These are phyloP conservation scores for Jatropha curcas DNA, from an alignment of 345 rosid genomes.

Conservation along the genomic window DNA sequence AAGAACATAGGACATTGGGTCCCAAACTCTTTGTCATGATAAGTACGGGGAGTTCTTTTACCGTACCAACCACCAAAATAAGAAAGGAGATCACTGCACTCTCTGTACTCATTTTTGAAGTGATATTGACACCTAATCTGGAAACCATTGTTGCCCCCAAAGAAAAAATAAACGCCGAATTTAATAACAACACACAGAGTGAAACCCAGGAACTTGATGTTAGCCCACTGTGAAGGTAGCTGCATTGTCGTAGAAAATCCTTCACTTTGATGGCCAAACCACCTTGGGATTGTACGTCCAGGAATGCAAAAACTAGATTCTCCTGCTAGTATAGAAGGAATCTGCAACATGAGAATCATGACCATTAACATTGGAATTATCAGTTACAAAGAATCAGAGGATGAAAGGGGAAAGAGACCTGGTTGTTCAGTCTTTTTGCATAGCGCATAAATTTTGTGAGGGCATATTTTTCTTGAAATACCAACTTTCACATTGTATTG, in stretches of 20 bases:
- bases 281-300: not conserved
- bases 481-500: no score
- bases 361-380: not conserved
- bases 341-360: not conserved
- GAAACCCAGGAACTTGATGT: not conserved
- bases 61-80: not conserved
- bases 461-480: no score
- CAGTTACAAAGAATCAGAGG: not conserved
- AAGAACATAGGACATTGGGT: not conserved
- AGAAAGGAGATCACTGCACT: not conserved
- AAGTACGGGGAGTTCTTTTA: no score
- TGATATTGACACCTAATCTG: not conserved
- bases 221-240: not conserved
- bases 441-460: not conserved
- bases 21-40: no score
- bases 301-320: not conserved
- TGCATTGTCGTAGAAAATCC: not conserved
- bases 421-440: not conserved
- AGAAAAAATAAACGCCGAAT: accelerated
- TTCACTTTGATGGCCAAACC: not conserved
- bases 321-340: not conserved
- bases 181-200: not conserved
- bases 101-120: not conserved
- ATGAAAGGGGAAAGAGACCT: not conserved
- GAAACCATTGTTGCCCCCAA: not conserved